Evolutionary conservation across 345 rosid genomes (phyloP), one percentile per base, ranked within the genome.

Genomic region (Litchi chinensis): DNA sequence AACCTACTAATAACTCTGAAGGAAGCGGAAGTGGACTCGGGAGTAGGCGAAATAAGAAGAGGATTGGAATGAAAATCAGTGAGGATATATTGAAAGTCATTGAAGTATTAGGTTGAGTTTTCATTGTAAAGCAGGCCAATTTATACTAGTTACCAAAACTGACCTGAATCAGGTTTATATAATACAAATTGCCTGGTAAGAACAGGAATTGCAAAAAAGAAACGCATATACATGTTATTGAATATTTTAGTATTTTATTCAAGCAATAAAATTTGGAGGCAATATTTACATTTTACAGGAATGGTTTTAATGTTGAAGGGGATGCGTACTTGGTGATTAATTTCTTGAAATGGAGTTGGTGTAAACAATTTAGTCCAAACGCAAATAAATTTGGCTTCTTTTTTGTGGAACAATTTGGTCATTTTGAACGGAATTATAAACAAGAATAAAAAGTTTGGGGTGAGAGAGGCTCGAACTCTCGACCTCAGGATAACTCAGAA

Each of bases 401-500:
- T n/a, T n/a, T n/a, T n/a, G n/a, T n/a, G n/a, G n/a, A n/a, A n/a
- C n/a, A 46, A 46, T 7, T 46, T 1, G 52, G 6, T 2, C 8
- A 46, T 8, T 46, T 46, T 46, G 8, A 11, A 4, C 1, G 52
- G 52, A 32, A 11, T 46, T 46, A 10, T 8, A 6, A 46, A 11
- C 1, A 7, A 11, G 12, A 46, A 4, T 11, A 46, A 46, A 46
- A 46, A 3, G 12, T 11, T 8, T 92, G 94, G 93, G 95, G 88
- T 88, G 97, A 93, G 97, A 92, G 92, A 90, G 95, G 93, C 88
- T 90, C 92, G 89, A 90, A 90, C 97, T 90, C 95, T 90, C 97
- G 89, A 95, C 95, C 94, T 90, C 97, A 88, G 92, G 95, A 91
- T 89, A 6, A 80, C 98, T 91, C 94, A 41, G 71, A 57, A 86